Evolutionary conservation across 2,329 filamentous ascomycete species (phyloP).

Genomic region (Verticillium longisporum): DNA sequence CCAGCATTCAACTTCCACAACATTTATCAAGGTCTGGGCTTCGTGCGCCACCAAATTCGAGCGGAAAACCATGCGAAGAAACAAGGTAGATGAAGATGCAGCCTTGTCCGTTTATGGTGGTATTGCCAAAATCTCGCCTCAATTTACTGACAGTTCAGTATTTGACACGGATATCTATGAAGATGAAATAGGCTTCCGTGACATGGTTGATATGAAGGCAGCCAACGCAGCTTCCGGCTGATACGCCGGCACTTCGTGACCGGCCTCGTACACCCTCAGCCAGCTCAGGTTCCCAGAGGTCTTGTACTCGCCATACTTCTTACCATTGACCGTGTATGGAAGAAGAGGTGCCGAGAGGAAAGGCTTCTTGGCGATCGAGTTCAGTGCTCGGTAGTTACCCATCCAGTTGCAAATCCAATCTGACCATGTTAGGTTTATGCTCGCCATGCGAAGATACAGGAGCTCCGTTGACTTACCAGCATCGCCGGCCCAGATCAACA

Average conservation of each 20-base stretch:
- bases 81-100: too few relatives aligned
- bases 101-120: too few relatives aligned
- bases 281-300: slow-evolving; percentile 40
- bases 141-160: too few relatives aligned
- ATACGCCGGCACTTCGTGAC: slow-evolving; percentile 7
- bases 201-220: neutral
- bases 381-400: slow-evolving; percentile 26
- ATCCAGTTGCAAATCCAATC: slow-evolving; percentile 55
- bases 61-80: too few relatives aligned
- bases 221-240: slow-evolving; percentile 10
- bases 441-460: neutral
- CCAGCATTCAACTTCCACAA: too few relatives aligned
- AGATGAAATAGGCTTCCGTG: slow-evolving; percentile 3
- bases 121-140: too few relatives aligned
- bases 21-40: too few relatives aligned
- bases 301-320: slow-evolving; percentile 42
- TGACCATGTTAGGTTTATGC: neutral
- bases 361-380: neutral
- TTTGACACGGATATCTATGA: neutral
- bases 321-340: slow-evolving; percentile 40
- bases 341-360: neutral
- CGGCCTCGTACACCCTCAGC: slow-evolving; percentile 15
- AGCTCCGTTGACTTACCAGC: slow-evolving; percentile 23
- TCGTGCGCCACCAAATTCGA: too few relatives aligned
- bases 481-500: slow-evolving; percentile 49